Percentiles rank a stretch among this genome's conserved stretches.
These are phyloP conservation scores for Kluyveromyces siamensis DNA, from an alignment of 805 yeast species.

Conservation along the genomic window DNA sequence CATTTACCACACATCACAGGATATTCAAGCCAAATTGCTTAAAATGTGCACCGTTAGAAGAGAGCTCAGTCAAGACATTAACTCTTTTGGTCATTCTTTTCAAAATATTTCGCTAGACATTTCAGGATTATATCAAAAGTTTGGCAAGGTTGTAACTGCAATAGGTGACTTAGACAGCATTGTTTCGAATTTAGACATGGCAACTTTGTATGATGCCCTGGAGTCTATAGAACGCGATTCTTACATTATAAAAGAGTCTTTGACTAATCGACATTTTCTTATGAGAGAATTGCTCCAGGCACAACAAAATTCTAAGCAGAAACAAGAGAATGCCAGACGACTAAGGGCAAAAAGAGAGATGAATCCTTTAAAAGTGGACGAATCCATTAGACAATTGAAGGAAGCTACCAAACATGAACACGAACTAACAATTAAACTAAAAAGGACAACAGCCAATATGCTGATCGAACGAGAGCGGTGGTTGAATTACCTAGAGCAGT, in stretches of 20 bases:
- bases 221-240: constrained; percentile 61
- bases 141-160: constrained; percentile 57
- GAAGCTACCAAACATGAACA: constrained; percentile 70
- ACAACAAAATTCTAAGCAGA: constrained; percentile 60
- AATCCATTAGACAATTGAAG: constrained; percentile 73
- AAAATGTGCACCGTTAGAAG: constrained; percentile 39
- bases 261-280: constrained; percentile 83
- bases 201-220: constrained; percentile 69
- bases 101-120: constrained; percentile 19
- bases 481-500: constrained; percentile 46
- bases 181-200: constrained; percentile 62
- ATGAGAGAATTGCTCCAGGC: constrained; percentile 85
- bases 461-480: constrained; percentile 51
- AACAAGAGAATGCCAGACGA: constrained; percentile 62
- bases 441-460: constrained; percentile 81
- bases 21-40: constrained; percentile 47
- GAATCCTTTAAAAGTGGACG: constrained; percentile 85
- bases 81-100: constrained; percentile 36
- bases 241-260: constrained; percentile 80
- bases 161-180: constrained; percentile 72
- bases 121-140: constrained; percentile 59
- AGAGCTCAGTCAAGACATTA: constrained; percentile 47
- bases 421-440: constrained; percentile 64
- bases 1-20: constrained; percentile 49
- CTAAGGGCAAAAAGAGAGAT: constrained; percentile 64